phyloP scores from a whole-genome alignment of 768 basidiomycete species.

The Terana coerulea region DNA sequence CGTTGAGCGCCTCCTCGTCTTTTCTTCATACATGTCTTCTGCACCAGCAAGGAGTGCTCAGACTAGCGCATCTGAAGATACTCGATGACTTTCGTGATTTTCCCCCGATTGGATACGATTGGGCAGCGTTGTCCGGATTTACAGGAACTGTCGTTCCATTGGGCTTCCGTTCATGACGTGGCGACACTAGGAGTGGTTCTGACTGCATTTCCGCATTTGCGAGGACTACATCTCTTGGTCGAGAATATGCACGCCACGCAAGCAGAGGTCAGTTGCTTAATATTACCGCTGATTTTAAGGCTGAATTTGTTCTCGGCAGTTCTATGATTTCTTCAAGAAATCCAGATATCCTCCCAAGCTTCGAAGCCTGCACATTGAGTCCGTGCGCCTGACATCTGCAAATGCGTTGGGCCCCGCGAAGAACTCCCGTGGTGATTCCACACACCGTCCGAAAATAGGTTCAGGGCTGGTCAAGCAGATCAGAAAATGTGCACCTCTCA shows the following conservation, averaged over 20 bases:
- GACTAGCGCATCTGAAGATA: background rate
- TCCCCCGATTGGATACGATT: background rate
- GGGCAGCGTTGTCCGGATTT: background rate
- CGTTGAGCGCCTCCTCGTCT: background rate
- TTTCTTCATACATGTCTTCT: background rate
- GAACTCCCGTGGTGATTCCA: background rate
- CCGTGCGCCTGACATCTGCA: too few relatives aligned
- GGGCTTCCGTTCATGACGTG: background rate
- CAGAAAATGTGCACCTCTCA: background rate
- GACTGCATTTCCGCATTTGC: background rate
- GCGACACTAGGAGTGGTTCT: background rate
- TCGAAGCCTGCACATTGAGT: background rate
- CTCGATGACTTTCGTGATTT: background rate
- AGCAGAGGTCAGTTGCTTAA: background rate
- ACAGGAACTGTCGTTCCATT: background rate
- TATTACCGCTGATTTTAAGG: background rate
- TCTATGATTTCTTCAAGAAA: background rate
- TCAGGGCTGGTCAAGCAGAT: background rate
- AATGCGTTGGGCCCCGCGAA: background rate
- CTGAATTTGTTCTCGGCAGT: background rate
- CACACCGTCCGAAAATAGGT: background rate
- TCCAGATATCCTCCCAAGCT: background rate
- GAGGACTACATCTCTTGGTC: background rate
- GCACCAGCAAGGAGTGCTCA: background rate
- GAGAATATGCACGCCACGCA: background rate